phyloP scores from a whole-genome alignment of 768 basidiomycete genomes.

The Boletus barrowsii region DNA sequence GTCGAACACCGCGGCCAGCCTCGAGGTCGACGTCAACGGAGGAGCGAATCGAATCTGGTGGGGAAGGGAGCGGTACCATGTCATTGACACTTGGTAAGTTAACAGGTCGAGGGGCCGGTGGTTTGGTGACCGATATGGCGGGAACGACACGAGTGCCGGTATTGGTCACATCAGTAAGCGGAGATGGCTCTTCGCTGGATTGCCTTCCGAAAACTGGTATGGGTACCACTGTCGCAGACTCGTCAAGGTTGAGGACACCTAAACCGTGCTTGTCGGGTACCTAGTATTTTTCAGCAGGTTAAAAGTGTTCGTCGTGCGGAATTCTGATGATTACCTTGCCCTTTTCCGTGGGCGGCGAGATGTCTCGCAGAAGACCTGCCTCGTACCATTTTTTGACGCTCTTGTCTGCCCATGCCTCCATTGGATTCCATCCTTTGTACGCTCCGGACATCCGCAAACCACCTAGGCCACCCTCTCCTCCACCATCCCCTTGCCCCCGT shows the following conservation, averaged over 20 bases:
- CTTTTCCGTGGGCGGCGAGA: conserved; percentile 39
- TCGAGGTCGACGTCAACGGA: conserved; percentile 37
- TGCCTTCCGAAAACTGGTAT: conserved; percentile 57
- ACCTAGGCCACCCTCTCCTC: conserved; percentile 67
- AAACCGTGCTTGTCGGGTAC: conserved; percentile 44
- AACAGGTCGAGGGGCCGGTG: conserved; percentile 69
- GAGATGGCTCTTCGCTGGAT: conserved; percentile 15
- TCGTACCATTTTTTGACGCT: conserved; percentile 87
- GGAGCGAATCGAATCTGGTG: conserved; percentile 41
- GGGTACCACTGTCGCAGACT: conserved; percentile 54
- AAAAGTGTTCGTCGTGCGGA: conserved; percentile 2
- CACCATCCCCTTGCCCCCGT: conserved; percentile 74
- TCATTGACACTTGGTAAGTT: conserved; percentile 64
- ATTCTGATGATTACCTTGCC: conserved; percentile 43
- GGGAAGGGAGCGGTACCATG: conserved; percentile 45
- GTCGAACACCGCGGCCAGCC: conserved; percentile 42
- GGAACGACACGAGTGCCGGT: conserved; percentile 37
- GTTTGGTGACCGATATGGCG: conserved; percentile 62
- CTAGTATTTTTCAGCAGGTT: conserved; percentile 27
- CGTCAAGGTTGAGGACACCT: conserved; percentile 40
- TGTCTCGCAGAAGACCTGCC: conserved; percentile 63
- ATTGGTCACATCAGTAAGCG: conserved; percentile 25
- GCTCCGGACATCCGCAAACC: conserved; percentile 78
- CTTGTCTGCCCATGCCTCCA: conserved; percentile 92
- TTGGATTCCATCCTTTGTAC: conserved; percentile 87